These are phyloP conservation scores for Suillus subaureus DNA, from an alignment of 768 basidiomycete genomes.

Conservation along the genomic window DNA sequence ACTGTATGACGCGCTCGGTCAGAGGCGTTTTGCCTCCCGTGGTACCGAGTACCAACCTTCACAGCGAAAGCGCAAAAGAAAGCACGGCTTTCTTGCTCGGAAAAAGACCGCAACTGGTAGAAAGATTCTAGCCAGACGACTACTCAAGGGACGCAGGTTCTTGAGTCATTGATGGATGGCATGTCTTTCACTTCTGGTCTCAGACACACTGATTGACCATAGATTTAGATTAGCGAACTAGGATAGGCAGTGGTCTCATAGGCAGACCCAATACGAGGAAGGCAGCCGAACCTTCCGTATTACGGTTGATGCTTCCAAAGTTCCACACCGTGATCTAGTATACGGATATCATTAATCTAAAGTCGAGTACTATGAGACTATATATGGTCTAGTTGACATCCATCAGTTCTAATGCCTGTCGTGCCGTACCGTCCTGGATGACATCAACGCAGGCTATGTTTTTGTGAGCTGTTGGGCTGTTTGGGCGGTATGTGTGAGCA, in stretches of 20 bases:
- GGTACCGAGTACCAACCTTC: conserved; percentile 98
- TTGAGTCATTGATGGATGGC: conserved; percentile 65
- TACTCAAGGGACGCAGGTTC: conserved; percentile 75
- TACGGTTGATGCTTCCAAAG: neutral
- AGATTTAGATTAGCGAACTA: neutral
- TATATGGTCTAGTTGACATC: neutral
- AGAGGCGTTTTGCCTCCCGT: conserved; percentile 57
- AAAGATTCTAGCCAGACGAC: conserved; percentile 69
- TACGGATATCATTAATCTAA: neutral
- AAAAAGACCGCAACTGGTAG: conserved; percentile 69
- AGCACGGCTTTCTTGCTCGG: conserved; percentile 86
- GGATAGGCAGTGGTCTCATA: neutral
- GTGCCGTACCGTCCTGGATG: neutral
- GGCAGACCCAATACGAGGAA: neutral
- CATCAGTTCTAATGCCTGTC: neutral
- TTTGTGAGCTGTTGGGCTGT: neutral
- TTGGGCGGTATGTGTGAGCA: neutral
- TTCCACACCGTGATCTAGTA: neutral
- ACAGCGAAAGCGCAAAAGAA: conserved; percentile 89
- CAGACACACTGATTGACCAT: neutral
- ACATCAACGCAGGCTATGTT: neutral
- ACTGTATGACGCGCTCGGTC: conserved; percentile 1
- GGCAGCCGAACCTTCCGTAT: neutral
- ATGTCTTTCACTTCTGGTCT: conserved; percentile 9
- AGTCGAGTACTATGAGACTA: neutral